Evolutionary conservation across 2,329 filamentous ascomycete species (phyloP).

Genomic region (Mycosphaerella arachidis): DNA sequence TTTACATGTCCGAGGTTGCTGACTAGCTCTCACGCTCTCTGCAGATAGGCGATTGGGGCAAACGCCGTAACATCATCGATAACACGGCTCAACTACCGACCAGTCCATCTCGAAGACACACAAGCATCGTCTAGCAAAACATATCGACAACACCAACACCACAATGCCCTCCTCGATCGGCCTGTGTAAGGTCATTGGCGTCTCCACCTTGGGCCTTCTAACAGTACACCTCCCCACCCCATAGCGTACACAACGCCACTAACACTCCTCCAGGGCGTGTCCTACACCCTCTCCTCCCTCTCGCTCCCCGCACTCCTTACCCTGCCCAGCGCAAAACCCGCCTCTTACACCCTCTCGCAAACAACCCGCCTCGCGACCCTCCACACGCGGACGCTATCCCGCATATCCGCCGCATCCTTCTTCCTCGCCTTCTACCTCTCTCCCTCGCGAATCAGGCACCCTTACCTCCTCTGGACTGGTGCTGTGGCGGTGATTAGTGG

Average conservation of each 20-base stretch:
- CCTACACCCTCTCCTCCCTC: constrained; percentile 74
- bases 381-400: constrained; percentile 63
- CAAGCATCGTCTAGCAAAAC: background rate
- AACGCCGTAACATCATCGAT: background rate
- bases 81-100: background rate
- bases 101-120: background rate
- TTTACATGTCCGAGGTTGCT: too few relatives aligned
- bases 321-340: constrained; percentile 69
- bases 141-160: constrained; percentile 2
- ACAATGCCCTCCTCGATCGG: constrained; percentile 55
- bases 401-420: constrained; percentile 66
- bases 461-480: constrained; percentile 84
- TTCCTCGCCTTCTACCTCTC: constrained; percentile 74
- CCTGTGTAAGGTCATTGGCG: constrained; percentile 87
- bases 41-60: background rate
- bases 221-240: constrained; percentile 22
- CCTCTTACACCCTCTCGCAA: constrained; percentile 61
- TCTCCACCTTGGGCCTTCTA: constrained; percentile 73
- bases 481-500: constrained; percentile 54
- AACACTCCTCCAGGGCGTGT: constrained; percentile 65
- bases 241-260: constrained; percentile 1
- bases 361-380: constrained; percentile 59
- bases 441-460: constrained; percentile 70
- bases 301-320: constrained; percentile 75
- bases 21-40: too few relatives aligned